phyloP scores from a whole-genome alignment of 106 monocot species.

The Chionographis japonica region DNA sequence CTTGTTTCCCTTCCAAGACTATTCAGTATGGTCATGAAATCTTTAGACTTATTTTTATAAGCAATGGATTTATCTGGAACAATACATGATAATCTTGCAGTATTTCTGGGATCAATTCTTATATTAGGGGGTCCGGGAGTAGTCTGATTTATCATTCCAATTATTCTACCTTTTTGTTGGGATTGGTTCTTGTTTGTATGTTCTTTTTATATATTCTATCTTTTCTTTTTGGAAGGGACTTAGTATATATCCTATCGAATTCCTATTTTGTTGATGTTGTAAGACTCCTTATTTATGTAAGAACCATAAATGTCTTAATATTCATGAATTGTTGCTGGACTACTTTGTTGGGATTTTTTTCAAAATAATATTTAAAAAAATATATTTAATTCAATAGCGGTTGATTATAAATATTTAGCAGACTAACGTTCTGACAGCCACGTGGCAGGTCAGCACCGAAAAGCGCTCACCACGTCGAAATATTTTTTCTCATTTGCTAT shows the following conservation, averaged over 20 bases:
- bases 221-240: too few species aligned
- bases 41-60: conserved; percentile 16
- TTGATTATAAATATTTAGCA: too few species aligned
- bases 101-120: conserved; percentile 30
- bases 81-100: conserved; percentile 27
- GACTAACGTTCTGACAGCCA: too few species aligned
- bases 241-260: neutral
- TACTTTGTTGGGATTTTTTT: too few species aligned
- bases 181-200: conserved; percentile 23
- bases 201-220: conserved; percentile 11
- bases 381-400: too few species aligned
- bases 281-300: too few species aligned
- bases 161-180: conserved; percentile 26
- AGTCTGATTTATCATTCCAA: conserved; percentile 25
- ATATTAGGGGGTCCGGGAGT: conserved; percentile 18
- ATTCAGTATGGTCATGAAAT: conserved; percentile 19
- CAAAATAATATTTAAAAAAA: too few species aligned
- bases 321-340: too few species aligned
- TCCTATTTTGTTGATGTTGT: conserved; percentile 5
- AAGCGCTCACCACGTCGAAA: too few species aligned
- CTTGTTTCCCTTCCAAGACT: conserved; percentile 2
- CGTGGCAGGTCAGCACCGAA: too few species aligned
- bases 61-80: conserved; percentile 26
- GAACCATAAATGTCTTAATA: too few species aligned
- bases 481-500: too few species aligned